These are phyloP conservation scores for Cylindrotheca fusiformis DNA, from an alignment of 108 stramenopile species.

Conservation along the genomic window DNA sequence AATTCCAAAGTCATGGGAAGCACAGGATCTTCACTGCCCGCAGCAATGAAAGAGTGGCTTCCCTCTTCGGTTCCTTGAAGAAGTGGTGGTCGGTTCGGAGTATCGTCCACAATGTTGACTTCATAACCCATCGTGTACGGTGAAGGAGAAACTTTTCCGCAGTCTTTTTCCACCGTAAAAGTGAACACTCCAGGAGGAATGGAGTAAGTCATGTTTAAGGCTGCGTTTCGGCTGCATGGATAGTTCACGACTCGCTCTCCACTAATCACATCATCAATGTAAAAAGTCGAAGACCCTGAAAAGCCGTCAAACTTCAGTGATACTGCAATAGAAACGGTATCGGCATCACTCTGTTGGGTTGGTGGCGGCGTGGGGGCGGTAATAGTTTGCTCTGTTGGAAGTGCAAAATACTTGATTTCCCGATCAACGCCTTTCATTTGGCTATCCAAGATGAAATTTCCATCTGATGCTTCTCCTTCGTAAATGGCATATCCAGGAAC, in stretches of 20 bases:
- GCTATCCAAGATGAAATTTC: constrained; percentile 9
- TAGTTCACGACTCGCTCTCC: constrained; percentile 7
- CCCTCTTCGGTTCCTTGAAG: constrained; percentile 7
- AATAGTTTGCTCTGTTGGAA: not conserved
- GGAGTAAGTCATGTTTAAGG: constrained; percentile 1
- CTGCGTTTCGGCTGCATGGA: constrained; percentile 11
- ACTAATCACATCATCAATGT: constrained; percentile 13
- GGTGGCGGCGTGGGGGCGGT: not conserved
- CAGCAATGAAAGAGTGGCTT: constrained; percentile 9
- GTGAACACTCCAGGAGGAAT: constrained; percentile 26
- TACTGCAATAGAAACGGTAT: constrained; percentile 8
- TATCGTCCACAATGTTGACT: not conserved
- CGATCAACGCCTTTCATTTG: constrained; percentile 4
- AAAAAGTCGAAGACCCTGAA: constrained; percentile 24
- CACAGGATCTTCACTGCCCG: constrained; percentile 3
- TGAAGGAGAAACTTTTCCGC: not conserved
- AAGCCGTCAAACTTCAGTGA: constrained; percentile 11
- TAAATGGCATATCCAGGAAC: constrained; percentile 29
- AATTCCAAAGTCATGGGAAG: constrained; percentile 12
- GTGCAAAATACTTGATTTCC: constrained; percentile 13
- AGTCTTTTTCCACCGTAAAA: constrained; percentile 16
- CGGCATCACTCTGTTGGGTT: not conserved
- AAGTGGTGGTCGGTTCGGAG: constrained; percentile 6
- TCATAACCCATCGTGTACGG: constrained; percentile 4
- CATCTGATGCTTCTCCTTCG: constrained; percentile 16